Base-by-base conservation (phyloP, 306 rosid species). In the Gleditsia sinensis region DNA sequence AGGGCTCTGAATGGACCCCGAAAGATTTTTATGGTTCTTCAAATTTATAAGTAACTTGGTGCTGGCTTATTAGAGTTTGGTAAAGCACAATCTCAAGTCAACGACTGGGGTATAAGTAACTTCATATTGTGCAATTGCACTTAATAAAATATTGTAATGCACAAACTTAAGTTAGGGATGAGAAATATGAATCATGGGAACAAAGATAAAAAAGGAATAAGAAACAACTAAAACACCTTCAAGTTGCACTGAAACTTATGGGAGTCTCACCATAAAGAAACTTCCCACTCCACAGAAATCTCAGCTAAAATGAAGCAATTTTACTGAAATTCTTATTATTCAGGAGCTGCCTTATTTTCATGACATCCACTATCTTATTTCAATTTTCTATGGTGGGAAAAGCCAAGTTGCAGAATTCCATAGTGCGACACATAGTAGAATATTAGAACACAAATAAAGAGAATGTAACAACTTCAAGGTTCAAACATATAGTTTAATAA, bases 401-500 rank as follows among this genome's bases (percentile, higher is more conserved):
- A 13, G 24, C 17, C 60, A 54, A 11, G 60, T 10, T 54, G 34
- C 17, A 54, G 17, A 54, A 56, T 27, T 27, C 62, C 37, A 13
- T 14, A 25, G 37, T 13, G 62, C 37, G 5, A 25, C 19, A 12
- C 20, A 3, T 24, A 61, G 59, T 32, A 51, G 40, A 51, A 77
- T 58, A 71, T 43, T 27, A 61, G 63, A 70, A 56, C 27, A 43
- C 12, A 46, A 67, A 69, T 16, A 60, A 48, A 34, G 13, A 80
- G 57, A 61, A 49, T 55, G 66, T 63, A 74, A 12, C 71, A 54
- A 28, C 69, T 69, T 68, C 65, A 58, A 63, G 39, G 33, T 50
- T 75, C 71, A 61, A 74, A 69, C 60, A 28, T 16, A 57, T 30
- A 69, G 49, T 56, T 63, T 45, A 69, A 64, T 9, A 74, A 69